Conservation (phyloP, 1,284 basidiomycete genomes). For the Xerocomus cyaneibrunnescens region DNA sequence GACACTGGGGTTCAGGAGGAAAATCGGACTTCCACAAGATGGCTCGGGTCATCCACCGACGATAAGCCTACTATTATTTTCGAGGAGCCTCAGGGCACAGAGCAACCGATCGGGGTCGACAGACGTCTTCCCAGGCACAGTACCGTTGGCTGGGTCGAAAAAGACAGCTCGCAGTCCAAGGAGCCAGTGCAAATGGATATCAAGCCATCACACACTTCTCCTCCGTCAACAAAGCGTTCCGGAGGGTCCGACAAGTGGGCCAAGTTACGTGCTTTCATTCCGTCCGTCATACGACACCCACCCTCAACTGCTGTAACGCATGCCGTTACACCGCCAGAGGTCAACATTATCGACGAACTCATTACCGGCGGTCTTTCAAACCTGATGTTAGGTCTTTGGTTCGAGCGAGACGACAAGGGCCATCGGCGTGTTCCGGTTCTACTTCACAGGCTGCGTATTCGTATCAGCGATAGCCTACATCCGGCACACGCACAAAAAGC, state of each 20-base stretch:
- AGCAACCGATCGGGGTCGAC: slow-evolving; percentile 13
- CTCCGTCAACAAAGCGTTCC: slow-evolving; percentile 31
- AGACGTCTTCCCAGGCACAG: slow-evolving; percentile 8
- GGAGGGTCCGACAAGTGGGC: slow-evolving; percentile 52
- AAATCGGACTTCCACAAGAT: slow-evolving; percentile 50
- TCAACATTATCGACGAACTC: slow-evolving; percentile 85
- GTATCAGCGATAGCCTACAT: slow-evolving; percentile 84
- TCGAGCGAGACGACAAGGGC: slow-evolving; percentile 89
- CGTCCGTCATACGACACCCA: slow-evolving; percentile 45
- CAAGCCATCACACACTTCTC: slow-evolving; percentile 45
- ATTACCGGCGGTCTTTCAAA: slow-evolving; percentile 80
- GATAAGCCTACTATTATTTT: slow-evolving; percentile 42
- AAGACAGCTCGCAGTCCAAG: slow-evolving; percentile 11
- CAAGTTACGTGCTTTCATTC: slow-evolving; percentile 63
- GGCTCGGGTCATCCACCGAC: slow-evolving; percentile 58
- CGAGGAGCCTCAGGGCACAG: slow-evolving; percentile 19
- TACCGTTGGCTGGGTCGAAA: slow-evolving; percentile 5
- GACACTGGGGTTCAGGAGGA: slow-evolving; percentile 50
- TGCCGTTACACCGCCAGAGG: slow-evolving; percentile 49
- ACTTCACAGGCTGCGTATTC: slow-evolving; percentile 82
- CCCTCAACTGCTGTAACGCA: slow-evolving; percentile 37
- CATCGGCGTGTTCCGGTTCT: slow-evolving; percentile 84
- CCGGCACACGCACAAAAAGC: slow-evolving; percentile 76
- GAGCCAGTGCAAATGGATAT: slow-evolving; percentile 18
- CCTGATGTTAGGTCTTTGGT: slow-evolving; percentile 84